Conservation (phyloP, 1,284 basidiomycete species). For the Trametes hirsuta region DNA sequence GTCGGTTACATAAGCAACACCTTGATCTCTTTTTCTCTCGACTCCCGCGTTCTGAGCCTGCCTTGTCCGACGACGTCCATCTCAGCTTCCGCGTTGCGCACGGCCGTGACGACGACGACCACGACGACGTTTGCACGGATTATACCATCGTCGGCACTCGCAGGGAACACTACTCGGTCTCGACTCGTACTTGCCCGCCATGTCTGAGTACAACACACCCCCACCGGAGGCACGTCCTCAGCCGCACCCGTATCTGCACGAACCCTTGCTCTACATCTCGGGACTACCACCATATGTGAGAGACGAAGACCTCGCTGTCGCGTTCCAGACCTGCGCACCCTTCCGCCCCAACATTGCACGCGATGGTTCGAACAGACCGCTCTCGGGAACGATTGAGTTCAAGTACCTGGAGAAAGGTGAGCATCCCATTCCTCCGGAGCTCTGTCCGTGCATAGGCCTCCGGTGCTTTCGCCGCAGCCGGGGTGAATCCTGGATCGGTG, state of each 20-base stretch:
- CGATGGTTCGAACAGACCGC: slow-evolving; percentile 53
- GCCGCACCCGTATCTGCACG: slow-evolving; percentile 77
- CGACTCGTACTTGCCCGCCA: slow-evolving; percentile 13
- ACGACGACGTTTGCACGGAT: neutral
- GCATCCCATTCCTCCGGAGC: slow-evolving; percentile 27
- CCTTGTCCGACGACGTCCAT: slow-evolving; percentile 13
- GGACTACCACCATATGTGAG: slow-evolving; percentile 69
- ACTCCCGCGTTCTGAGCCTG: neutral
- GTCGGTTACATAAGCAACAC: slow-evolving; percentile 20
- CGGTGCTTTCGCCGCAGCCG: neutral
- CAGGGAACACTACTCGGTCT: slow-evolving; percentile 3
- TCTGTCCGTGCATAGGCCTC: slow-evolving; percentile 4
- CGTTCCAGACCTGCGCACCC: slow-evolving; percentile 73
- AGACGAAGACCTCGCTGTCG: slow-evolving; percentile 73
- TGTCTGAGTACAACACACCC: slow-evolving; percentile 33
- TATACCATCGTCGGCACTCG: slow-evolving; percentile 10
- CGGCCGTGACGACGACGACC: slow-evolving; percentile 16
- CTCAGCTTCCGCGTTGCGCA: slow-evolving; percentile 21
- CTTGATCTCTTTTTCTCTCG: slow-evolving; percentile 24
- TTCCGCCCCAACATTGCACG: slow-evolving; percentile 76
- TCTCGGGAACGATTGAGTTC: slow-evolving; percentile 78
- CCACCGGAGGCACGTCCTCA: slow-evolving; percentile 33
- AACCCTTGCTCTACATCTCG: slow-evolving; percentile 77
- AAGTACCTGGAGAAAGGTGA: slow-evolving; percentile 77
- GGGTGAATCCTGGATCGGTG: neutral